Evolutionary conservation across 805 yeast genomes (phyloP), one percentile per base, ranked within the genome.

Genomic region (Alloascoidea africana): DNA sequence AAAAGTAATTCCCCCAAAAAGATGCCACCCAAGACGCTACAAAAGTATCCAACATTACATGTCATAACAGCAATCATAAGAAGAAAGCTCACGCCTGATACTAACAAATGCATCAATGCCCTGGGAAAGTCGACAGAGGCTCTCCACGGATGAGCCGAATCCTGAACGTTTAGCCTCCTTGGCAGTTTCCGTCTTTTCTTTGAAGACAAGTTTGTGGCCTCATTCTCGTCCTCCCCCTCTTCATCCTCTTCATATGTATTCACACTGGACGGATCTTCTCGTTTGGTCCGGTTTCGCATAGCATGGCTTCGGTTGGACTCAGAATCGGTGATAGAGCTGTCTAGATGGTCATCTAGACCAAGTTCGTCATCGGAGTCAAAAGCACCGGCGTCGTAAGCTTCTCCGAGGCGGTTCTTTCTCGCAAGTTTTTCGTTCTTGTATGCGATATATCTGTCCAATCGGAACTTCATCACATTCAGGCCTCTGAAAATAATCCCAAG

Each of bases 31-130:
- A 50, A 41, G 14, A 50, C 44, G 14, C 53, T 45, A 14, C 49
- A 33, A 33, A 50, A 51, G 39, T 50, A 50, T 19, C 54, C 54
- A 30, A 50, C 45, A 18, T 50, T 50, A 37, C 44, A 45, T 5
- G 54, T 44, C 54, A 50, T 50, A 32, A 46, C 54, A 6, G 50
- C 52, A 33, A 50, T 30, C 54, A 50, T 50, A 27, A 48, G 46
- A 18, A 50, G 35, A 35, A 47, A 49, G 6, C 45, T 37, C 13
- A 36, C 34, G 17, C 44, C 51, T 13, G 45, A 32, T 3, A 40
- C 32, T 11, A 47, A 27, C 13, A 43, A 18, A 34, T 47, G 48
- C 14, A 48, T 17, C 8, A 42, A 33, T 5, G 50, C 35, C 17
- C 42, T 37, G 18, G 51, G 49, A 4, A 48, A 18, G 30, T 47